Base-by-base conservation (phyloP, 164 flowering plant species). In the Sedum album region DNA sequence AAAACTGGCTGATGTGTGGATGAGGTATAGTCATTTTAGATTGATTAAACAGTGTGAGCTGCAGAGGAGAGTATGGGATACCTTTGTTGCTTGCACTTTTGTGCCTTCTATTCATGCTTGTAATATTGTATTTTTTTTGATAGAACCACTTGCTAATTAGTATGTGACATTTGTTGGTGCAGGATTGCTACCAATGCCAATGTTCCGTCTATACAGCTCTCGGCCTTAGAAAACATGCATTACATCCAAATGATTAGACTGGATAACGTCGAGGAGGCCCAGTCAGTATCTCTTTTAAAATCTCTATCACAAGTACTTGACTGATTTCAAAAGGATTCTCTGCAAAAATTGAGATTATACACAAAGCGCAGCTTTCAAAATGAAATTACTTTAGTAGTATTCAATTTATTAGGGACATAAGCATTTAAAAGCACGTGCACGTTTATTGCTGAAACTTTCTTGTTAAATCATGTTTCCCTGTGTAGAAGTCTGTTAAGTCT, bases 191-290 rank as follows among this genome's bases (percentile, higher is more conserved):
- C 73, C 67, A 74, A 87, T 78, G 92, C 91, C 53, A 85, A 86
- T 5, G 72, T 85, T 66, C 79, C 78, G 63, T 74, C 85, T 61
- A 74, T 79, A 39, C 87, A 95, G 83, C 78, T 95, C 75, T 77
- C 86, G 69, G 97, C 99, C 23, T 79, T 95, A 30, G 97, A 95
- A 66, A 92, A 92, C 76, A 95, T 95, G 89, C 97, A 95, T 70
- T 95, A 95, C 38, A 87, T 89, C 80, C 79, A 95, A 66, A 90
- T 90, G 97, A 90, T 95, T 73, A 82, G 99, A 81, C 87, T 92
- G 83, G 93, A 88, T 73, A 81, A 95, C 72, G 66, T 76, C 78
- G 97, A 90, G 67, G 87, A 92, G 79, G 96, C 96, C 67, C 89
- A 88, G 99, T 91, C 82, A 74, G 26, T 66, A 8, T 3, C 67